Evolutionary conservation across 805 yeast genomes (phyloP).

Genomic region (Nakazawaea anatomiae): DNA sequence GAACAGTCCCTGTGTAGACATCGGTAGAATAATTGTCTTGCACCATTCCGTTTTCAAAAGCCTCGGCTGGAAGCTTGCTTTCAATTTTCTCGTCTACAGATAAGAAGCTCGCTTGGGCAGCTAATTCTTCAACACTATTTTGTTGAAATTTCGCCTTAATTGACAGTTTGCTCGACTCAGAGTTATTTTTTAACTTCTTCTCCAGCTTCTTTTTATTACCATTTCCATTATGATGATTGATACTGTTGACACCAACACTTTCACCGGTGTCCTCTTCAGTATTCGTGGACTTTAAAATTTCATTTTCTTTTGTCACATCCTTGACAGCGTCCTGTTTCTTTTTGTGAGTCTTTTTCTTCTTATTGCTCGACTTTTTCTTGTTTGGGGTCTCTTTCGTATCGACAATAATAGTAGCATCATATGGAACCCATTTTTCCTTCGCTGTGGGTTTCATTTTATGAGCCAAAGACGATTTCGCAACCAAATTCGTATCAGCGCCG

Average conservation of each 20-base stretch:
- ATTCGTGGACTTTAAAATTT: too few species aligned
- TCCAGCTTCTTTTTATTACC: neutral
- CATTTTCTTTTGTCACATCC: neutral
- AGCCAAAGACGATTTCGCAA: neutral
- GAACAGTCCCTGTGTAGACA: neutral
- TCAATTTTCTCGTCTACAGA: too few species aligned
- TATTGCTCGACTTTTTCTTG: neutral
- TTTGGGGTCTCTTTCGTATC: neutral
- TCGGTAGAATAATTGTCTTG: too few species aligned
- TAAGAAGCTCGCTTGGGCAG: too few species aligned
- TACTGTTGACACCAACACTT: too few species aligned
- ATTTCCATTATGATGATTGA: too few species aligned
- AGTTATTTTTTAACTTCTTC: too few species aligned
- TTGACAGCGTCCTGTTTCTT: neutral
- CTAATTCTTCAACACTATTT: neutral
- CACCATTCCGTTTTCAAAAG: too few species aligned
- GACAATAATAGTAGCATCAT: constrained; percentile 9
- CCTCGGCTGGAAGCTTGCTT: too few species aligned
- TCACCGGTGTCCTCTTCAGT: too few species aligned
- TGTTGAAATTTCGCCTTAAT: too few species aligned
- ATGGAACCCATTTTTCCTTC: constrained; percentile 10
- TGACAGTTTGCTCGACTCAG: too few species aligned
- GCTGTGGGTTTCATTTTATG: constrained; percentile 6
- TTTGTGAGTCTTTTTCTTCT: neutral
- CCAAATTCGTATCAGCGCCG: neutral